These are phyloP conservation scores for Cochlearia excelsa DNA, from an alignment of 345 rosid species.

Conservation along the genomic window DNA sequence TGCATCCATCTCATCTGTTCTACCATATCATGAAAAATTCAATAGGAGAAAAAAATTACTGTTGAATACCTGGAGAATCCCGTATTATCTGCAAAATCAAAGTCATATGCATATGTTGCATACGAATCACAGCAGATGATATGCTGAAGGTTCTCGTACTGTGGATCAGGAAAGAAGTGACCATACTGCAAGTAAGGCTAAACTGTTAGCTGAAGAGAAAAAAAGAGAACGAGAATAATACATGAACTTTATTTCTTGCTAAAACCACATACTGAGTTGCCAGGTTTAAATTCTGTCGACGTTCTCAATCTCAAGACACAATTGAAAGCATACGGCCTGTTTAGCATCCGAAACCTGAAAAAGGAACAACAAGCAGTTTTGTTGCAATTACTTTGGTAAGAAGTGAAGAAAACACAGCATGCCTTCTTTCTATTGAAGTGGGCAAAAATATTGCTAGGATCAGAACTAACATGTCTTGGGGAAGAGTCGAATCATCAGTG, in stretches of 20 bases:
- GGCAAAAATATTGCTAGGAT: background rate
- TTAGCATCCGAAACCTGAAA: slow-evolving; percentile 85
- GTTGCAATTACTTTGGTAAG: slow-evolving; percentile 12
- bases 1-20: slow-evolving; percentile 9
- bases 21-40: slow-evolving; percentile 1
- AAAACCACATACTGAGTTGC: slow-evolving; percentile 68
- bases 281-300: slow-evolving; percentile 86
- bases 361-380: slow-evolving; percentile 20
- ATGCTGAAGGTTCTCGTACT: slow-evolving; percentile 95
- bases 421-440: background rate
- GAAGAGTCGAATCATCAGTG: slow-evolving; percentile 96
- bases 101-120: slow-evolving; percentile 96
- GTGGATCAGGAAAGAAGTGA: slow-evolving; percentile 98
- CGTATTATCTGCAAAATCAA: slow-evolving; percentile 63
- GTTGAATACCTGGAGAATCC: slow-evolving; percentile 79
- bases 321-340: slow-evolving; percentile 91
- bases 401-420: slow-evolving; percentile 8
- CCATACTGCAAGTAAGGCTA: slow-evolving; percentile 66
- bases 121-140: slow-evolving; percentile 93
- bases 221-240: background rate
- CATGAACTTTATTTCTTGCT: background rate
- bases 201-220: slow-evolving; percentile 19
- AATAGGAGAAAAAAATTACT: slow-evolving; percentile 3
- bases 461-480: slow-evolving; percentile 94
- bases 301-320: slow-evolving; percentile 89